Evolutionary conservation across 2,329 filamentous ascomycete genomes (phyloP).

Genomic region (Cladorrhinum sp.): DNA sequence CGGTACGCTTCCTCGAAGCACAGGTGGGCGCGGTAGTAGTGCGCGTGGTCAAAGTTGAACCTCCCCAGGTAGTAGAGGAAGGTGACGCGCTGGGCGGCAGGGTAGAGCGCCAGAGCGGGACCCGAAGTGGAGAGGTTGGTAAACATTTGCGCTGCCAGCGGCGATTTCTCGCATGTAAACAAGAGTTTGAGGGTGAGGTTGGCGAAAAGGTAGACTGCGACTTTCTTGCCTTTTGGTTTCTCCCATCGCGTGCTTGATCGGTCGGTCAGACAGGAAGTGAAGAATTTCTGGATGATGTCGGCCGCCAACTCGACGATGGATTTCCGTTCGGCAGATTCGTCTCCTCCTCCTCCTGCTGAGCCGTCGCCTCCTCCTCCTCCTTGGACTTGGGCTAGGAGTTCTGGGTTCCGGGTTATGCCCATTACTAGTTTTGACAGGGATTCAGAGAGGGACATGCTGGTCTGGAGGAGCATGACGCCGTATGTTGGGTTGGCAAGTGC

Average conservation of each 20-base stretch:
- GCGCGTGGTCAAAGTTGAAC: slow-evolving; percentile 80
- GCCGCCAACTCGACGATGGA: slow-evolving; percentile 83
- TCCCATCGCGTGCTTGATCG: slow-evolving; percentile 64
- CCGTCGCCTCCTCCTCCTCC: slow-evolving; percentile 53
- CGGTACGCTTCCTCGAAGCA: slow-evolving; percentile 78
- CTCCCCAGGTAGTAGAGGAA: slow-evolving; percentile 93
- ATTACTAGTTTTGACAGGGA: slow-evolving; percentile 81
- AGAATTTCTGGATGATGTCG: slow-evolving; percentile 85
- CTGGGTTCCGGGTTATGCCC: slow-evolving; percentile 74
- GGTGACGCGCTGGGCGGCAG: slow-evolving; percentile 81
- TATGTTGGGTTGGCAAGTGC: slow-evolving; percentile 77
- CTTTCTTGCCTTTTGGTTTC: slow-evolving; percentile 76
- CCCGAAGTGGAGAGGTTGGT: slow-evolving; percentile 82
- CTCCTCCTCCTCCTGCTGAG: slow-evolving; percentile 49
- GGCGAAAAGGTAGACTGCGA: slow-evolving; percentile 86
- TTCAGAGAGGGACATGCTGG: slow-evolving; percentile 77
- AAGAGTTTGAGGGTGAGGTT: slow-evolving; percentile 87
- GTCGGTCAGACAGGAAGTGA: slow-evolving; percentile 85
- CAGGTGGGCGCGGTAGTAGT: slow-evolving; percentile 73
- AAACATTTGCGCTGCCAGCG: slow-evolving; percentile 84
- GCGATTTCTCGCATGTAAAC: slow-evolving; percentile 80
- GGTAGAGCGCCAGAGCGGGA: slow-evolving; percentile 76
- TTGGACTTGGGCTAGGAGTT: slow-evolving; percentile 67
- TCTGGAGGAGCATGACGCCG: slow-evolving; percentile 78
- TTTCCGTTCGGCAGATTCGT: slow-evolving; percentile 64